Conservation (phyloP, 2,329 filamentous ascomycete genomes). For the Epichloe typhina region DNA sequence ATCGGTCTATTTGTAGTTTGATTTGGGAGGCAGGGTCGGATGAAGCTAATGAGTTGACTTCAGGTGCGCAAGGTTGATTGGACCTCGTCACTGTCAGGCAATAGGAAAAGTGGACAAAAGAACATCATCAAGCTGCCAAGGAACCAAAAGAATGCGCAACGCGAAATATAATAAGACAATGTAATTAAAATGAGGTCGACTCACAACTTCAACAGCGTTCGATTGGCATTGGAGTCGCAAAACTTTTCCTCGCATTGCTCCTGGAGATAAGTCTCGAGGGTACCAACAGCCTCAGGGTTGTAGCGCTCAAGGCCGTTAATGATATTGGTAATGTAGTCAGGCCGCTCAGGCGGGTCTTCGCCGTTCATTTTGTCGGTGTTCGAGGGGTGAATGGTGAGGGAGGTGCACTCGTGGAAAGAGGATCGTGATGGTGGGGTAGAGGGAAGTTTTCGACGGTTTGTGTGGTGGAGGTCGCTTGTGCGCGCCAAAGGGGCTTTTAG, state of each 20-base stretch:
- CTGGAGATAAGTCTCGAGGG: conserved; percentile 88
- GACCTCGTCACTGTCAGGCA: conserved; percentile 62
- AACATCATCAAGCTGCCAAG: conserved; percentile 50
- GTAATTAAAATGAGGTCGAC: conserved; percentile 26
- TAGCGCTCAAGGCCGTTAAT: conserved; percentile 97
- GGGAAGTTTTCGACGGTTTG: conserved; percentile 29
- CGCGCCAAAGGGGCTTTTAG: conserved; percentile 22
- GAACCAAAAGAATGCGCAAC: conserved; percentile 5
- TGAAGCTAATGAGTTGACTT: conserved; percentile 45
- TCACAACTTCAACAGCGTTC: conserved; percentile 94
- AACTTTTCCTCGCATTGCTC: conserved; percentile 92
- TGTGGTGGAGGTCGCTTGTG: conserved; percentile 26
- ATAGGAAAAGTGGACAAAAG: conserved; percentile 89
- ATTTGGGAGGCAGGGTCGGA: conserved; percentile 42
- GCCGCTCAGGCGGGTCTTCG: conserved; percentile 85
- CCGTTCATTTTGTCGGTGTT: conserved; percentile 41
- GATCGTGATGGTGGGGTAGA: conserved; percentile 29
- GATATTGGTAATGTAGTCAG: conserved; percentile 82
- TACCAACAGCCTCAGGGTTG: conserved; percentile 89
- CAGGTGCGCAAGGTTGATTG: conserved; percentile 12
- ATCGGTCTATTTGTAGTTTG: not conserved
- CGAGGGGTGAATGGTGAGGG: conserved; percentile 10
- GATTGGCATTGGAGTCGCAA: conserved; percentile 92
- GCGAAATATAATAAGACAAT: not conserved
- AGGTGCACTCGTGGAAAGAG: conserved; percentile 15